phyloP scores from a whole-genome alignment of 768 basidiomycete species.

The Suillus subaureus region DNA sequence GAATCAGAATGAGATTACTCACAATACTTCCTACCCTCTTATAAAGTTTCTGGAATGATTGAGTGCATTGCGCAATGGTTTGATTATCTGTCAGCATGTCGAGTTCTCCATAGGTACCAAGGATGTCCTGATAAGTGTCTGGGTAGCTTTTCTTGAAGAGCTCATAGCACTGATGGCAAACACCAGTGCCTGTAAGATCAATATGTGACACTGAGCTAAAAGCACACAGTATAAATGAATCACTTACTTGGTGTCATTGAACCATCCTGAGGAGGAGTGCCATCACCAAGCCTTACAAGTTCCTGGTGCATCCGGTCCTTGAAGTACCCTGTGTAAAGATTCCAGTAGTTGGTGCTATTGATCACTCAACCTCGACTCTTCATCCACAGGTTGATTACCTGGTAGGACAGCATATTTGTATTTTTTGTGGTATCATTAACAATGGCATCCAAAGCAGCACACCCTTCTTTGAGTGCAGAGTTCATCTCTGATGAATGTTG shows the following conservation, averaged over 20 bases:
- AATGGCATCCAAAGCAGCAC: neutral
- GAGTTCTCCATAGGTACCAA: neutral
- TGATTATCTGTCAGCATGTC: neutral
- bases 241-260: slow-evolving; percentile 4
- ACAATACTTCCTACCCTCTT: neutral
- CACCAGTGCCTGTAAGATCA: neutral
- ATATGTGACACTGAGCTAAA: neutral
- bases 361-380: slow-evolving; percentile 7
- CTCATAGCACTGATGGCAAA: neutral
- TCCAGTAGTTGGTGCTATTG: slow-evolving; percentile 8
- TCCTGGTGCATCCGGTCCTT: slow-evolving; percentile 9
- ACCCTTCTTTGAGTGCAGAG: neutral
- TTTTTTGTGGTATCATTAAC: neutral
- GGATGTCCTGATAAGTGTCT: neutral
- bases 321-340: slow-evolving; percentile 8
- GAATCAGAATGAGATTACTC: neutral
- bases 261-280: neutral
- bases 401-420: slow-evolving; percentile 1
- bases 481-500: neutral
- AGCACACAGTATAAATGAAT: neutral
- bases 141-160: neutral
- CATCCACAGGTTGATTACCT: slow-evolving; percentile 14
- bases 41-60: neutral
- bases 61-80: neutral
- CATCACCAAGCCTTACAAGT: neutral